These are phyloP conservation scores for Fusarium sp. DNA, from an alignment of 2,329 filamentous ascomycete species.

Conservation along the genomic window DNA sequence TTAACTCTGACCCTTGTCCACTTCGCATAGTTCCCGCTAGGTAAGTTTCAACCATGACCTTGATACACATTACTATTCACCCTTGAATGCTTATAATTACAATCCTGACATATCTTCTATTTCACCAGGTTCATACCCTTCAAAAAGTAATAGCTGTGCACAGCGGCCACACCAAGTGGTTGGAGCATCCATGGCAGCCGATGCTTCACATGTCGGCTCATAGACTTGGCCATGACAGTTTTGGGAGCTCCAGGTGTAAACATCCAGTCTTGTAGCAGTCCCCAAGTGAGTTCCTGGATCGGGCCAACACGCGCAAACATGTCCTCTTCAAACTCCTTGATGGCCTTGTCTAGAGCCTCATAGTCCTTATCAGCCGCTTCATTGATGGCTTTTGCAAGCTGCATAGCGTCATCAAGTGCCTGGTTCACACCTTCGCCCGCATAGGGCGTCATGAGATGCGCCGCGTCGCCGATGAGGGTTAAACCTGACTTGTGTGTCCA, in stretches of 20 bases:
- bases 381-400: constrained; percentile 62
- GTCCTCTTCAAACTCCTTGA: constrained; percentile 55
- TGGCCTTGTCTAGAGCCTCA: constrained; percentile 52
- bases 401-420: constrained; percentile 68
- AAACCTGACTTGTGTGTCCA: constrained; percentile 65
- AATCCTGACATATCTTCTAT: not conserved
- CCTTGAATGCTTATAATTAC: not conserved
- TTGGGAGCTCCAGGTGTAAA: constrained; percentile 63
- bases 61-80: not conserved
- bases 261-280: constrained; percentile 64
- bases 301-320: constrained; percentile 57
- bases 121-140: constrained; percentile 35
- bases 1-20: constrained; percentile 20
- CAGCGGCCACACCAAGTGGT: constrained; percentile 50
- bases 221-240: constrained; percentile 57
- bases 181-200: constrained; percentile 52
- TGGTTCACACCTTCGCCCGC: constrained; percentile 73
- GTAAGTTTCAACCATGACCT: not conserved
- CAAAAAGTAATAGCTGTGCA: constrained; percentile 50
- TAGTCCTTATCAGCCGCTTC: constrained; percentile 43
- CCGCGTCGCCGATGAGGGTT: constrained; percentile 72
- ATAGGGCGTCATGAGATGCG: constrained; percentile 72
- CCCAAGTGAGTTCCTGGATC: constrained; percentile 60
- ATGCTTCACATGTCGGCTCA: constrained; percentile 53
- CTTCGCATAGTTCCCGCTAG: constrained; percentile 3